A percentile compares a stretch with the other conserved stretches of the same genome.
phyloP scores from a whole-genome alignment of 208 protist species.

The Willaertia magna region DNA sequence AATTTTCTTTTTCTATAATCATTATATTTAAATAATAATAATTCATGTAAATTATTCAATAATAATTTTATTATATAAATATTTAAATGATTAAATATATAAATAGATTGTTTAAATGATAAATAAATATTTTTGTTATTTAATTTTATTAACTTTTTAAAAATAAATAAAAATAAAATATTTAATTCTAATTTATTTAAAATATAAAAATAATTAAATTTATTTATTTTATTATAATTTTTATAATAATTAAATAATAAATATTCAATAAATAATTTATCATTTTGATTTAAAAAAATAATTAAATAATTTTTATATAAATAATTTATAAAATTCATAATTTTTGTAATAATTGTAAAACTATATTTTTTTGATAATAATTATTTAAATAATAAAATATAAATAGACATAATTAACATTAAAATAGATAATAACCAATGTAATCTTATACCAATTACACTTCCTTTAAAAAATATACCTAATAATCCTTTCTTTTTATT shows the following conservation, averaged over 20 bases:
- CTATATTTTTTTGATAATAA: neutral
- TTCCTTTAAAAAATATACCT: neutral
- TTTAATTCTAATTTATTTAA: neutral
- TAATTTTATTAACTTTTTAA: neutral
- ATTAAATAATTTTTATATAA: neutral
- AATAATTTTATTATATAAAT: too few species aligned
- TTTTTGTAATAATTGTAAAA: neutral
- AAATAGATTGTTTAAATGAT: neutral
- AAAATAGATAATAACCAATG: neutral
- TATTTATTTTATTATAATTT: neutral
- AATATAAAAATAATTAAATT: neutral
- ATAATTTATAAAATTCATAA: neutral
- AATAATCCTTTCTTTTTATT: neutral
- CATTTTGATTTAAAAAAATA: neutral
- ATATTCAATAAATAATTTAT: neutral
- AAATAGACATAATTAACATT: neutral
- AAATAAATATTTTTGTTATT: neutral
- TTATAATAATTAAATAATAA: neutral
- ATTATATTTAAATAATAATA: too few species aligned
- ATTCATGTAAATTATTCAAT: too few species aligned
- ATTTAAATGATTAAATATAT: neutral
- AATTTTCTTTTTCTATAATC: too few species aligned
- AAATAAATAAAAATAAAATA: neutral
- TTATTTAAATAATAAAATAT: neutral
- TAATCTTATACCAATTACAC: neutral